Base-by-base conservation (phyloP, 108 stramenopile genomes). In the Schizochytrium sp. region DNA sequence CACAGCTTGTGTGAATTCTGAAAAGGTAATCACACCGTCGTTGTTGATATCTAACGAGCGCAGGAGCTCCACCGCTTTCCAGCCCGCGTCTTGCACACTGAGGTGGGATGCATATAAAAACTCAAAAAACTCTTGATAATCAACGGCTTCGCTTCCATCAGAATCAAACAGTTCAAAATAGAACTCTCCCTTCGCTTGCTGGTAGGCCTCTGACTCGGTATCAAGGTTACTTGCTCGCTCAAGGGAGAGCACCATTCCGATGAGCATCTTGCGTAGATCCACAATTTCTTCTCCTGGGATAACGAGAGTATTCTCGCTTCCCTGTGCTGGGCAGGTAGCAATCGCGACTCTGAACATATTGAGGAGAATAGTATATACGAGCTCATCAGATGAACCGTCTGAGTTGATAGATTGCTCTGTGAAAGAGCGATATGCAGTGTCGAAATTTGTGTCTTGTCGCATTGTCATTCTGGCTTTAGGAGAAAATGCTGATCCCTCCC, bases 121-220 rank as follows among this genome's bases (percentile, higher is more conserved):
- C 3, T 83, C 76, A 83, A 83, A 83, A 53, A 83, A 83, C 47
- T 83, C 76, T 17, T 83, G 76, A 28, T 83, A 83, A 28, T 83
- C 76, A 38, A 83, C 76, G 50, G 47, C 19, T 3, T 55, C 40
- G 53, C 76, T 83, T 47, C 76, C 49, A 3, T 83, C 76, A 47
- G 53, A 55, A 53, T 83, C 76, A 55, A 83, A 83, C 38, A 83
- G 76, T 53, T 83, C 76, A 83, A 83, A 83, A 53, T 83, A 83
- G 40, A 83, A 53, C 53, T 83, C 53, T 7, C 50, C 76, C 47
- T 83, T 83, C 12, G 10, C 17, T 10, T 2, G 50, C n/a, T 47
- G 10, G 47, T 55, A 17, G 2, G 5, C 28, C 1, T 47, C 50
- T 1, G 5, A 10, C 28, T 83, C 53, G 45, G 50, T 42, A 38